These are phyloP conservation scores for Fraxinus sp. DNA, from an alignment of 305 asterid genomes.

Conservation along the genomic window DNA sequence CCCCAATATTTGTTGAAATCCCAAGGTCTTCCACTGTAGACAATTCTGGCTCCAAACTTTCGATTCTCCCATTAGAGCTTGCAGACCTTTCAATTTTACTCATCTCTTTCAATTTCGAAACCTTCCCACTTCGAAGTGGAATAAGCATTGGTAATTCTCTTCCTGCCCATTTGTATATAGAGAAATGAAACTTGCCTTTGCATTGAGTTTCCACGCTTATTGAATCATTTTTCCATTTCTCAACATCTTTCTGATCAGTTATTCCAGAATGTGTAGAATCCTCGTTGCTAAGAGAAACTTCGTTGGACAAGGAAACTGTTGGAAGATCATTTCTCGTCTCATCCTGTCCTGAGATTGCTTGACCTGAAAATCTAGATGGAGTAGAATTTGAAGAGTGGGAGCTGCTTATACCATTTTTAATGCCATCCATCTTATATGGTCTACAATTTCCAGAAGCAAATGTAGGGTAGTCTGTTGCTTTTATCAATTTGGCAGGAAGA, in stretches of 20 bases:
- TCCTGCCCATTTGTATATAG: slow-evolving; percentile 89
- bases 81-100: slow-evolving; percentile 29
- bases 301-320: slow-evolving; percentile 39
- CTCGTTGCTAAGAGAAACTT: slow-evolving; percentile 33
- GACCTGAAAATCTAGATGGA: slow-evolving; percentile 48
- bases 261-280: slow-evolving; percentile 27
- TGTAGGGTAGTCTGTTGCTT: slow-evolving; percentile 41
- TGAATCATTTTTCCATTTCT: slow-evolving; percentile 22
- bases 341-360: slow-evolving; percentile 29
- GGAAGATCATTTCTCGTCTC: slow-evolving; percentile 30
- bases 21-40: slow-evolving; percentile 10
- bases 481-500: slow-evolving; percentile 50
- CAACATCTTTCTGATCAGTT: slow-evolving; percentile 33
- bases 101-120: slow-evolving; percentile 29
- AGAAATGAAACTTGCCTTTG: slow-evolving; percentile 64
- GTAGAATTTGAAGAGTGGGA: slow-evolving; percentile 34
- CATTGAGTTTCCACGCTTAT: slow-evolving; percentile 25
- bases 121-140: slow-evolving; percentile 37
- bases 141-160: slow-evolving; percentile 55
- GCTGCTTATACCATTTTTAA: slow-evolving; percentile 27
- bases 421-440: slow-evolving; percentile 31
- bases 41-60: slow-evolving; percentile 16
- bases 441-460: slow-evolving; percentile 41
- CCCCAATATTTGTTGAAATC: slow-evolving; percentile 17
- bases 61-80: slow-evolving; percentile 43